A percentile compares a stretch with the other conserved stretches of the same genome.
Conservation (phyloP, 441 rosid genomes). For the Viola pubescens region DNA sequence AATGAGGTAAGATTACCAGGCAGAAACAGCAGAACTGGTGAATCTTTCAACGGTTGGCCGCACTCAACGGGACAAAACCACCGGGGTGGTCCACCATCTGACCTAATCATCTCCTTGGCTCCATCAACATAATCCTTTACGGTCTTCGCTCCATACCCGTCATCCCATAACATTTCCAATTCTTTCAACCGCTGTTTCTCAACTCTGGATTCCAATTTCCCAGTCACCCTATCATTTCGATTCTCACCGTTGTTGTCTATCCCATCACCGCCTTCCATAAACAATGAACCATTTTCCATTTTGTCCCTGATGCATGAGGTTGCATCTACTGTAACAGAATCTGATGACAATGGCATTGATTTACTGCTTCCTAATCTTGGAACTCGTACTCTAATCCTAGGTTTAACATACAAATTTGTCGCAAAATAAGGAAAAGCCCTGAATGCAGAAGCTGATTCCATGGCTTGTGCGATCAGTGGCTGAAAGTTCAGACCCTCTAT, state of each 20-base stretch:
- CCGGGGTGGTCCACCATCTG: conserved; percentile 75
- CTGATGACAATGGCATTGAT: conserved; percentile 29
- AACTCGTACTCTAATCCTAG: conserved; percentile 40
- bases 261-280: conserved; percentile 12
- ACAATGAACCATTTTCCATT: conserved; percentile 12
- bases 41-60: conserved; percentile 19
- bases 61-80: conserved; percentile 86
- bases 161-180: conserved; percentile 75
- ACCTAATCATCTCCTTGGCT: conserved; percentile 47
- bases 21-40: too few relatives aligned
- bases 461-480: conserved; percentile 1
- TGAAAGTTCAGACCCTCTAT: too few relatives aligned
- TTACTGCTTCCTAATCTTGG: conserved; percentile 30
- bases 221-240: conserved; percentile 39
- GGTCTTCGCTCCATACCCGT: conserved; percentile 61
- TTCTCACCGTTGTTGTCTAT: conserved; percentile 17
- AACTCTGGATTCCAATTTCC: conserved; percentile 23
- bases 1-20: too few relatives aligned
- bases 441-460: conserved; percentile 33
- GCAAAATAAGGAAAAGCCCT: conserved; percentile 21
- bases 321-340: conserved; percentile 32
- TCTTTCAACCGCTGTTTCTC: conserved; percentile 24
- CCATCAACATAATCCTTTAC: conserved; percentile 56
- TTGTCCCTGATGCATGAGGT: conserved; percentile 17
- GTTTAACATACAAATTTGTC: conserved; percentile 20